These are phyloP conservation scores for Monilinia aucupariae DNA, from an alignment of 2,329 filamentous ascomycete species.

Conservation along the genomic window DNA sequence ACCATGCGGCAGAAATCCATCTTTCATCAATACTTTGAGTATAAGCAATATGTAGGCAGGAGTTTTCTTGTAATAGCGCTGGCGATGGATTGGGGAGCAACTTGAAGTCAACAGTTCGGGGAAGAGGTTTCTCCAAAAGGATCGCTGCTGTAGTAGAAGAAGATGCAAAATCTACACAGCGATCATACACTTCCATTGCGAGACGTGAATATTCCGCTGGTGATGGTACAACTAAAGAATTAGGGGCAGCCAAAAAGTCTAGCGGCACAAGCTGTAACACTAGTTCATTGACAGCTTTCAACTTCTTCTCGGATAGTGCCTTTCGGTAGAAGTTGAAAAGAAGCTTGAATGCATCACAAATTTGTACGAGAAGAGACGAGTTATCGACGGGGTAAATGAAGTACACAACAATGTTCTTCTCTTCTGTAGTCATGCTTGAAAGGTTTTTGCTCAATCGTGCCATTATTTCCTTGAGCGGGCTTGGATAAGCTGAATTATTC, in stretches of 20 bases:
- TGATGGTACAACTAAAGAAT: conserved; percentile 56
- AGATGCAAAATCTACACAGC: conserved; percentile 56
- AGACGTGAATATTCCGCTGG: conserved; percentile 55
- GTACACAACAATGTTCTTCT: conserved; percentile 66
- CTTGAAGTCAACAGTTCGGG: conserved; percentile 71
- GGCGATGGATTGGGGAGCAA: conserved; percentile 61
- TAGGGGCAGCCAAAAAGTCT: conserved; percentile 59
- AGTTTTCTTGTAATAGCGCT: conserved; percentile 71
- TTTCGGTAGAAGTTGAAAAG: conserved; percentile 61
- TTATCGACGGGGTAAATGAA: conserved; percentile 65
- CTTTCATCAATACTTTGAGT: conserved; percentile 67
- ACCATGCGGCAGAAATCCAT: conserved; percentile 79
- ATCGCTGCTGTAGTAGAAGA: conserved; percentile 63
- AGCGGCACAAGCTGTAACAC: conserved; percentile 71
- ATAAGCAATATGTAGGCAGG: conserved; percentile 75
- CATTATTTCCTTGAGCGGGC: conserved; percentile 31
- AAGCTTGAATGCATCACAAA: conserved; percentile 68
- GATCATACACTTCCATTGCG: conserved; percentile 72
- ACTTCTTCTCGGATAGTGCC: conserved; percentile 45
- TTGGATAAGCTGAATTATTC: conserved; percentile 21
- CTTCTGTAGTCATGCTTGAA: conserved; percentile 34
- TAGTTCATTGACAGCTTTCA: conserved; percentile 54
- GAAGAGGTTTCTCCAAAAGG: conserved; percentile 63
- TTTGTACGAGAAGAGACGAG: conserved; percentile 58
- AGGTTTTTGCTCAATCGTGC: conserved; percentile 31